These are phyloP conservation scores for Debaryomyces subglobosus DNA, from an alignment of 1,139 yeast genomes.

Conservation along the genomic window DNA sequence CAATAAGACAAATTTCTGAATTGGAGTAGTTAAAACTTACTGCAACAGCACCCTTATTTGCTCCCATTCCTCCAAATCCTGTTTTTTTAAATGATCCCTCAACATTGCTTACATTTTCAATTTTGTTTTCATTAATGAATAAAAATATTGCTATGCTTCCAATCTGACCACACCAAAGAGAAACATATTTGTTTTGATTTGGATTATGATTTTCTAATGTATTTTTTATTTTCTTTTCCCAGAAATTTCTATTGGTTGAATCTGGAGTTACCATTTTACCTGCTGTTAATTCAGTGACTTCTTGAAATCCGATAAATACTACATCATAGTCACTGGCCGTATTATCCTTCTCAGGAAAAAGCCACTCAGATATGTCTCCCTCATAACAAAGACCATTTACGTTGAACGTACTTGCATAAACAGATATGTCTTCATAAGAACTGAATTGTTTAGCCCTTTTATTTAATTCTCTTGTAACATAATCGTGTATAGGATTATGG, in stretches of 20 bases:
- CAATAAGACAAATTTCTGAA: constrained; percentile 75
- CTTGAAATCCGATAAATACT: constrained; percentile 86
- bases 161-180: constrained; percentile 83
- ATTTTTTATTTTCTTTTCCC: constrained; percentile 74
- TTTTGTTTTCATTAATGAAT: constrained; percentile 57
- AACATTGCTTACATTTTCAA: constrained; percentile 60
- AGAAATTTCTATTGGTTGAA: constrained; percentile 64
- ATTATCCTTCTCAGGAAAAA: constrained; percentile 46
- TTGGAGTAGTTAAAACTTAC: constrained; percentile 78
- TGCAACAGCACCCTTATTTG: constrained; percentile 94
- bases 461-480: constrained; percentile 57
- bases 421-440: constrained; percentile 50
- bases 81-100: constrained; percentile 86
- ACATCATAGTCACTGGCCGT: constrained; percentile 52
- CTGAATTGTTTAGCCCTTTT: constrained; percentile 53
- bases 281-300: constrained; percentile 87
- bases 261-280: constrained; percentile 87
- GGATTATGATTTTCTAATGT: constrained; percentile 51
- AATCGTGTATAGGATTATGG: constrained; percentile 74
- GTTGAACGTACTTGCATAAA: constrained; percentile 71
- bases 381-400: constrained; percentile 62
- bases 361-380: constrained; percentile 58
- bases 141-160: constrained; percentile 88
- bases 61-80: constrained; percentile 93
- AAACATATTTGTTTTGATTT: constrained; percentile 54